phyloP scores from a whole-genome alignment of 768 basidiomycete genomes.

The Tylopilus felleus region DNA sequence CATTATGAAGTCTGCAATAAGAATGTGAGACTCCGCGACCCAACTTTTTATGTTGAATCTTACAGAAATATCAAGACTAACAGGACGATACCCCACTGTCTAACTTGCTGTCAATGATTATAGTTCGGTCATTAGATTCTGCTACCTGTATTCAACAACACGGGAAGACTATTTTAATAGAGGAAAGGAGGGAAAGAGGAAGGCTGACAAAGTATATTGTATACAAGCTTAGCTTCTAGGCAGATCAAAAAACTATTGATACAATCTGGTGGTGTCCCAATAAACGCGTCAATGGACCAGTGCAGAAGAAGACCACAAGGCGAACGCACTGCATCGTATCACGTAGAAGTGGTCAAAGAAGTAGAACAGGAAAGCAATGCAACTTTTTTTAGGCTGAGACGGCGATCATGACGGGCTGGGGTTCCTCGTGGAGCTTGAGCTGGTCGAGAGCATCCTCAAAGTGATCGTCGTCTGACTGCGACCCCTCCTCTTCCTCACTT shows the following conservation, averaged over 20 bases:
- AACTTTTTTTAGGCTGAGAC: slow-evolving; percentile 15
- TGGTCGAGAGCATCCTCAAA: slow-evolving; percentile 71
- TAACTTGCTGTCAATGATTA: not conserved
- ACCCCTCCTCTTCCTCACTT: slow-evolving; percentile 27
- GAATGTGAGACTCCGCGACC: too few relatives aligned
- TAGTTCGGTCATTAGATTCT: not conserved
- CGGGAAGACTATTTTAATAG: not conserved
- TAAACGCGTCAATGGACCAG: not conserved
- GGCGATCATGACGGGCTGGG: slow-evolving; percentile 8
- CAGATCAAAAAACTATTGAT: not conserved
- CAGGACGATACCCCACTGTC: not conserved
- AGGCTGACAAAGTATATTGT: not conserved
- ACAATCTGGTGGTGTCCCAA: not conserved
- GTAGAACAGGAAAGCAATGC: not conserved
- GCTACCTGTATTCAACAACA: not conserved
- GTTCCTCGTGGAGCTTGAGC: slow-evolving; percentile 34
- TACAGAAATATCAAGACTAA: not conserved
- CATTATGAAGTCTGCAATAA: too few relatives aligned
- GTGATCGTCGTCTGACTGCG: slow-evolving; percentile 40
- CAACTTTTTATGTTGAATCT: too few relatives aligned
- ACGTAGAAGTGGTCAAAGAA: not conserved
- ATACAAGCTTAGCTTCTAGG: not conserved
- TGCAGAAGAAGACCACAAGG: not conserved
- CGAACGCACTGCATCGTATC: slow-evolving; percentile 2
- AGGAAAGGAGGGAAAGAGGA: not conserved